Evolutionary conservation across 2,329 filamentous ascomycete species (phyloP).

Genomic region (Taxawa tesnikishii): DNA sequence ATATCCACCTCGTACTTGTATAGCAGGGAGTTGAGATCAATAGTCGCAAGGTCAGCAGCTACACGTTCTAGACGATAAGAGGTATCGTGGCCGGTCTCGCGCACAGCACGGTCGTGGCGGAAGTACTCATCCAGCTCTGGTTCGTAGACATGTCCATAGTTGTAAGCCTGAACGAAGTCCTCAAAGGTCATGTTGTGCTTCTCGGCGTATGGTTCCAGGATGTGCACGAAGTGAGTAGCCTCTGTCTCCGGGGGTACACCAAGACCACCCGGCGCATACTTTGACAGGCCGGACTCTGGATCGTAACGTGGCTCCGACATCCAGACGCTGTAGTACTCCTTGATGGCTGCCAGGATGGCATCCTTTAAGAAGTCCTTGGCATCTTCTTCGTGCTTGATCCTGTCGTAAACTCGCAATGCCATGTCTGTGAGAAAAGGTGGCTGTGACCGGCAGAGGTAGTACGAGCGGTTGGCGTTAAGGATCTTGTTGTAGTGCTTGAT

Average conservation of each 20-base stretch:
- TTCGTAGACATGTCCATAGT: constrained; percentile 61
- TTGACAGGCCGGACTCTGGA: constrained; percentile 62
- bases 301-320: constrained; percentile 61
- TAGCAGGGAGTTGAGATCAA: constrained; percentile 85
- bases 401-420: constrained; percentile 85
- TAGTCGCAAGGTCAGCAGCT: constrained; percentile 78
- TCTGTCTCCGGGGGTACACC: constrained; percentile 91
- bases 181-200: constrained; percentile 74
- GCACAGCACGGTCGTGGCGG: constrained; percentile 85
- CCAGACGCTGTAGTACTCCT: constrained; percentile 91
- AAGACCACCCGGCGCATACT: constrained; percentile 71
- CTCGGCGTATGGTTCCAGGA: constrained; percentile 68
- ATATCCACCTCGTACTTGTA: constrained; percentile 98
- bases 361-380: constrained; percentile 69
- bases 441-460: constrained; percentile 89
- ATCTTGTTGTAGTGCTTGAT: constrained; percentile 99
- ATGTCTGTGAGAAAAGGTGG: constrained; percentile 97
- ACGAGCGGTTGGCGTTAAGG: constrained; percentile 88
- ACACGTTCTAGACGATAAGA: constrained; percentile 84
- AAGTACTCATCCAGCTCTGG: constrained; percentile 93
- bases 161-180: constrained; percentile 83
- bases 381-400: constrained; percentile 75
- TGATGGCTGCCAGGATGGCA: constrained; percentile 82
- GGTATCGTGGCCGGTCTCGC: constrained; percentile 94
- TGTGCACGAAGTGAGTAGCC: constrained; percentile 70